Percentiles rank a stretch among this genome's conserved stretches.
These are phyloP conservation scores for Podaxis sp. DNA, from an alignment of 768 basidiomycete species.

Conservation along the genomic window DNA sequence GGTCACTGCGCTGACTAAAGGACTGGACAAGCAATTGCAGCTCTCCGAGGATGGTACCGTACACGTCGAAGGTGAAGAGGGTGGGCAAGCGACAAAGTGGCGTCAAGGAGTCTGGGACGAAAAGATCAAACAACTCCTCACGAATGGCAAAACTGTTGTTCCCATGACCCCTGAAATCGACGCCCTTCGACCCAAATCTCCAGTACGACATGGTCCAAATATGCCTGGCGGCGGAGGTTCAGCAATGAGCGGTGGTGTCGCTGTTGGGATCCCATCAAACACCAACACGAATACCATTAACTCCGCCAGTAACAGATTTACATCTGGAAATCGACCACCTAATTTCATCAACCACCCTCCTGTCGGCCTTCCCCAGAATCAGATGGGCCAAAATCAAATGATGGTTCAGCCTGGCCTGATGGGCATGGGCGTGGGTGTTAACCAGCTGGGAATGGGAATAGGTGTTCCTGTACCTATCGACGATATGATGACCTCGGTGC, in stretches of 20 bases:
- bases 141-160: slow-evolving; percentile 59
- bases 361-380: slow-evolving; percentile 14
- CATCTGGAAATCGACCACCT: slow-evolving; percentile 9
- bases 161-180: slow-evolving; percentile 82
- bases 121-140: slow-evolving; percentile 53
- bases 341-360: slow-evolving; percentile 13
- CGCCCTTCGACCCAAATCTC: slow-evolving; percentile 81
- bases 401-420: slow-evolving; percentile 30
- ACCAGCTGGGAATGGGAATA: slow-evolving; percentile 23
- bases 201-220: slow-evolving; percentile 35
- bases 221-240: slow-evolving; percentile 14
- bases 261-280: slow-evolving; percentile 6
- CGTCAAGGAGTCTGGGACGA: slow-evolving; percentile 66
- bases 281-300: slow-evolving; percentile 6
- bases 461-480: slow-evolving; percentile 20
- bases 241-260: slow-evolving; percentile 16
- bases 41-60: slow-evolving; percentile 30
- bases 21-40: slow-evolving; percentile 55
- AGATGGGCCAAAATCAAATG: slow-evolving; percentile 33
- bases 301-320: slow-evolving; percentile 10
- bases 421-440: slow-evolving; percentile 29
- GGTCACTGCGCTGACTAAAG: slow-evolving; percentile 80
- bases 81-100: slow-evolving; percentile 51
- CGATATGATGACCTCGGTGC: slow-evolving; percentile 20
- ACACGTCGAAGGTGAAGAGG: slow-evolving; percentile 41